Evolutionary conservation across 331 rosid species (phyloP).

Genomic region (Quercus phellos): DNA sequence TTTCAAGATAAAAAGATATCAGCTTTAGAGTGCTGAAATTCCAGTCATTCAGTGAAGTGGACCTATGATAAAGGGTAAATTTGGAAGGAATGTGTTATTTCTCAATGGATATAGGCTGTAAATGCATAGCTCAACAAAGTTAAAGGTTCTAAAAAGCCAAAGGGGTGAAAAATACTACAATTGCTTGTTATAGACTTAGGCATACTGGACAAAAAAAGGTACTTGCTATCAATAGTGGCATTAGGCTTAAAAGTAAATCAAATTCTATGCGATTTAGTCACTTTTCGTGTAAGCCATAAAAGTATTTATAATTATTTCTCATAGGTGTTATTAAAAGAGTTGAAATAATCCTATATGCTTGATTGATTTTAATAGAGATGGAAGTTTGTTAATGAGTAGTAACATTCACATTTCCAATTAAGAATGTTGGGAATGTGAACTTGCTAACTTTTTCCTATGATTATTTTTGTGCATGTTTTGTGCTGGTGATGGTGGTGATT

Average conservation of each 20-base stretch:
- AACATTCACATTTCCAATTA: not conserved
- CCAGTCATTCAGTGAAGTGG: too few relatives aligned
- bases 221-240: not conserved
- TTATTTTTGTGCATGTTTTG: conserved; percentile 15
- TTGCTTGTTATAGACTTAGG: not conserved
- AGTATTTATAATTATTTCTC: not conserved
- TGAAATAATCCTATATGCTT: not conserved
- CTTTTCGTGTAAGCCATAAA: not conserved
- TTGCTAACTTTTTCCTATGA: not conserved
- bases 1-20: too few relatives aligned
- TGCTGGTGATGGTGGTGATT: conserved; percentile 10
- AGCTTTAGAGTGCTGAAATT: too few relatives aligned
- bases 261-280: not conserved
- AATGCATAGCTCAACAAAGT: not conserved
- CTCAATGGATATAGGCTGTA: not conserved
- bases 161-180: not conserved
- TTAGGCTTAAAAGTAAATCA: not conserved
- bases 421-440: not conserved
- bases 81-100: not conserved
- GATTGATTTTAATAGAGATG: not conserved
- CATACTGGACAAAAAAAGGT: not conserved
- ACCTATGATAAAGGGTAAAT: too few relatives aligned
- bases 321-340: not conserved
- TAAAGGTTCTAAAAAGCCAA: not conserved
- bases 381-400: not conserved